phyloP scores from a whole-genome alignment of 2,329 filamentous ascomycete species.

The Lasiodiplodia sp. region DNA sequence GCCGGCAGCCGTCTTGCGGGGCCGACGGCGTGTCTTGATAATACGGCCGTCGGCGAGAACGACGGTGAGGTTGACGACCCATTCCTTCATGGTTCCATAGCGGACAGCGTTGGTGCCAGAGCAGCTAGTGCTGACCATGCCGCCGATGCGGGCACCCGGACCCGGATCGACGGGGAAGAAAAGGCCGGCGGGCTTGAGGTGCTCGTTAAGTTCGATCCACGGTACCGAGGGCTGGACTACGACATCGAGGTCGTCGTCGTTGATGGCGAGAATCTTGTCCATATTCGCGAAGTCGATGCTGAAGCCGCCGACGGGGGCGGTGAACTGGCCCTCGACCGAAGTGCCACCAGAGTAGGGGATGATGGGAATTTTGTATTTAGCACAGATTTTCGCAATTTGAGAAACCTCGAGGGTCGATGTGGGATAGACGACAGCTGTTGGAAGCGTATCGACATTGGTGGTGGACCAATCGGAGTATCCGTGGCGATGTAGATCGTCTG shows the following conservation, averaged over 20 bases:
- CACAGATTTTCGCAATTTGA: conserved; percentile 72
- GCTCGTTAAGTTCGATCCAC: conserved; percentile 89
- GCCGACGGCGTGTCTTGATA: conserved; percentile 78
- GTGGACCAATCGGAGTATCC: conserved; percentile 76
- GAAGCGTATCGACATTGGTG: conserved; percentile 68
- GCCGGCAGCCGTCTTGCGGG: conserved; percentile 78
- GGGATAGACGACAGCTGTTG: conserved; percentile 71
- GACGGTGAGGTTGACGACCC: conserved; percentile 83
- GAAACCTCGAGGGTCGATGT: conserved; percentile 71
- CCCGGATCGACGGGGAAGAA: conserved; percentile 94
- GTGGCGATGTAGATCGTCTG: conserved; percentile 69
- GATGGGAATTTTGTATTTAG: conserved; percentile 81
- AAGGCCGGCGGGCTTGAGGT: conserved; percentile 74
- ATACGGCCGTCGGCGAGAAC: conserved; percentile 80
- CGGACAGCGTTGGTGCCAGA: conserved; percentile 79
- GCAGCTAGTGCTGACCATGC: conserved; percentile 81
- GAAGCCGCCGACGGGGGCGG: conserved; percentile 83
- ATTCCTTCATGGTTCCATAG: conserved; percentile 88
- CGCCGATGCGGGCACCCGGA: conserved; percentile 75
- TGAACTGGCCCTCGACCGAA: conserved; percentile 89
- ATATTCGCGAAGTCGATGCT: conserved; percentile 90
- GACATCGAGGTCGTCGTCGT: conserved; percentile 89
- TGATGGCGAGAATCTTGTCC: conserved; percentile 80
- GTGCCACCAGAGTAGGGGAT: conserved; percentile 85
- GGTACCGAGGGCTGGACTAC: conserved; percentile 89